phyloP scores from a whole-genome alignment of 108 stramenopile species.

The Phaeodactylum tricornutum region DNA sequence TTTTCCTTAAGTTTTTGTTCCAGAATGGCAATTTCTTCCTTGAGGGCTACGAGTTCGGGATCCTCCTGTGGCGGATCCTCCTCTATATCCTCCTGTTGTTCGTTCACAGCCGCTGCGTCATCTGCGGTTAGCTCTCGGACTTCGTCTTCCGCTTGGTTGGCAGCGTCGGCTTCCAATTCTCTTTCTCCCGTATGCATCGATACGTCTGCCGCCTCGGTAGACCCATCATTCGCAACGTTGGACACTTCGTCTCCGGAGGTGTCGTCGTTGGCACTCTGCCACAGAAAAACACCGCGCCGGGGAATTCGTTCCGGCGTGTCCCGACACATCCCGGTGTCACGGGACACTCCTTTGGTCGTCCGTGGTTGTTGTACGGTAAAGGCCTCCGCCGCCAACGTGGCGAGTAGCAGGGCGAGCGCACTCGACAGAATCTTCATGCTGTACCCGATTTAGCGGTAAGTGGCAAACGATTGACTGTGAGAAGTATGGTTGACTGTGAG shows the following conservation, averaged over 20 bases:
- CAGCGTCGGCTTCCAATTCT: conserved; percentile 4
- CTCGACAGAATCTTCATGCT: too few species aligned
- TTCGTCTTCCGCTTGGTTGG: neutral
- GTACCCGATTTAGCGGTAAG: too few species aligned
- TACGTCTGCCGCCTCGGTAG: neutral
- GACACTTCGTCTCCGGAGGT: neutral
- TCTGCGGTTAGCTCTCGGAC: neutral
- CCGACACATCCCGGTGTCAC: too few species aligned
- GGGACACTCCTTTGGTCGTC: too few species aligned
- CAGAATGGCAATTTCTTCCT: conserved; percentile 50
- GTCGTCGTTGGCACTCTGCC: too few species aligned
- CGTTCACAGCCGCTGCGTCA: conserved; percentile 6
- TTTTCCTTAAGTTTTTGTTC: conserved; percentile 50
- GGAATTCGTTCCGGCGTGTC: too few species aligned
- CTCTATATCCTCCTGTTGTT: conserved; percentile 13
- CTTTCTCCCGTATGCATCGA: conserved; percentile 3
- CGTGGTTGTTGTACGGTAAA: too few species aligned
- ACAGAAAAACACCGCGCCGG: too few species aligned
- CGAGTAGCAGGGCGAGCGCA: too few species aligned
- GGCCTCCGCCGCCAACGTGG: too few species aligned
- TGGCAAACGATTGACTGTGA: too few species aligned
- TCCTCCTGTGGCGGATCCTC: conserved; percentile 33
- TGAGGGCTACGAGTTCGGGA: conserved; percentile 35
- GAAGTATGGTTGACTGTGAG: too few species aligned
- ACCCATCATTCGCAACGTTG: neutral